These are phyloP conservation scores for Rhizopus arrhizus DNA, from an alignment of 371 early-diverging fungal genomes.

Conservation along the genomic window DNA sequence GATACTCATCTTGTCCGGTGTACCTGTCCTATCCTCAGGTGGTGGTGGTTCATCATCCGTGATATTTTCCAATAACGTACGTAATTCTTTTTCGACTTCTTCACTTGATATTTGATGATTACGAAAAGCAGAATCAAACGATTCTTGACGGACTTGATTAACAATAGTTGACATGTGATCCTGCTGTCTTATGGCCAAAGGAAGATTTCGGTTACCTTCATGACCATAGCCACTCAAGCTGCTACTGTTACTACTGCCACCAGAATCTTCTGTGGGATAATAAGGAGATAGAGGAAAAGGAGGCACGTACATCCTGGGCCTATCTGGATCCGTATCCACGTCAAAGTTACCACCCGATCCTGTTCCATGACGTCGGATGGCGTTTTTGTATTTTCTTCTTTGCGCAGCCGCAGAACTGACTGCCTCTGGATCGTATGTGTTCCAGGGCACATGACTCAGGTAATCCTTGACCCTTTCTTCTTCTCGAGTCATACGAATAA, in stretches of 20 bases:
- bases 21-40: constrained; percentile 51
- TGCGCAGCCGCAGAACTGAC: not conserved
- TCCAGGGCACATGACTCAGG: not conserved
- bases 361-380: not conserved
- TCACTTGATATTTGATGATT: not conserved
- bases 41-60: constrained; percentile 40
- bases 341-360: no score
- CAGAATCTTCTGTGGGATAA: no score
- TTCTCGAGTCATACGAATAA: not conserved
- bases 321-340: no score
- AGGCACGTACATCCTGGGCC: no score
- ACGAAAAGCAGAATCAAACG: no score
- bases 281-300: no score
- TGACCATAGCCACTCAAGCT: no score
- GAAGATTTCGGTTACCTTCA: no score
- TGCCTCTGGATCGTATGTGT: not conserved
- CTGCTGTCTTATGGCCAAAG: no score
- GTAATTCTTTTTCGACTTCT: constrained; percentile 42
- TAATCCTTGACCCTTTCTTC: not conserved
- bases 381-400: not conserved
- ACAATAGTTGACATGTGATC: no score
- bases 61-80: constrained; percentile 45
- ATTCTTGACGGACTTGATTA: no score
- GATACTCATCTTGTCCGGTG: constrained; percentile 54
- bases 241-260: no score